These are phyloP conservation scores for Claviceps fusiformis DNA, from an alignment of 2,329 filamentous ascomycete genomes.

Conservation along the genomic window DNA sequence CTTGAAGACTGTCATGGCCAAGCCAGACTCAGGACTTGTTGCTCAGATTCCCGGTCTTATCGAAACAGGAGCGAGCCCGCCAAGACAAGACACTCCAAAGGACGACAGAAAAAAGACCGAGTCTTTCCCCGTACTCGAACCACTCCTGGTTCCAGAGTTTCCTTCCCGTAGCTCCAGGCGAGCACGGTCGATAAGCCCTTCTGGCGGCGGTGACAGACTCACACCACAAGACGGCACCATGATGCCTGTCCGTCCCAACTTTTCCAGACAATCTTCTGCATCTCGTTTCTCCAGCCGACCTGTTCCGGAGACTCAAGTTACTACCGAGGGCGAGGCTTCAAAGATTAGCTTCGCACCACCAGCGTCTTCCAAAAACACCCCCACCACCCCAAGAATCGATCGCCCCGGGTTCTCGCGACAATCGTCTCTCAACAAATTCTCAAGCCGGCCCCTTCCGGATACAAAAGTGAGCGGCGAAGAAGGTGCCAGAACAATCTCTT, in stretches of 20 bases:
- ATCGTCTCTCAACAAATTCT: conserved; percentile 43
- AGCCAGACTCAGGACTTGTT: conserved; percentile 1
- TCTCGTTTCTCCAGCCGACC: conserved; percentile 59
- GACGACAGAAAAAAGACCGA: conserved; percentile 3
- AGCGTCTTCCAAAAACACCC: conserved; percentile 9
- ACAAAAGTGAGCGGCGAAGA: conserved; percentile 39
- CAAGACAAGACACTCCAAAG: not conserved
- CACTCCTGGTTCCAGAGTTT: conserved; percentile 6
- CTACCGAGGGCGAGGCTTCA: conserved; percentile 44
- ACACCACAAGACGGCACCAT: conserved; percentile 9
- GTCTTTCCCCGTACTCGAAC: conserved; percentile 12
- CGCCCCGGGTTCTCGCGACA: conserved; percentile 26
- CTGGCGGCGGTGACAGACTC: conserved; percentile 8
- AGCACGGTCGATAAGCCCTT: conserved; percentile 14
- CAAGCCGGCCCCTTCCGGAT: conserved; percentile 48
- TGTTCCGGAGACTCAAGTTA: conserved; percentile 56
- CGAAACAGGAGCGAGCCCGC: conserved; percentile 1
- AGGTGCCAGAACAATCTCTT: conserved; percentile 49
- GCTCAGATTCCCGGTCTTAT: conserved; percentile 6
- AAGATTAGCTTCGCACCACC: conserved; percentile 54
- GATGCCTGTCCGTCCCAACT: conserved; percentile 27
- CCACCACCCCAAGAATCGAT: conserved; percentile 16
- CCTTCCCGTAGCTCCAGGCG: conserved; percentile 6
- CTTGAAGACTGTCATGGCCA: conserved; percentile 9
- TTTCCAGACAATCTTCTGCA: conserved; percentile 38